Evolutionary conservation across 2,329 filamentous ascomycete genomes (phyloP).

Genomic region (Penicillium sp.): DNA sequence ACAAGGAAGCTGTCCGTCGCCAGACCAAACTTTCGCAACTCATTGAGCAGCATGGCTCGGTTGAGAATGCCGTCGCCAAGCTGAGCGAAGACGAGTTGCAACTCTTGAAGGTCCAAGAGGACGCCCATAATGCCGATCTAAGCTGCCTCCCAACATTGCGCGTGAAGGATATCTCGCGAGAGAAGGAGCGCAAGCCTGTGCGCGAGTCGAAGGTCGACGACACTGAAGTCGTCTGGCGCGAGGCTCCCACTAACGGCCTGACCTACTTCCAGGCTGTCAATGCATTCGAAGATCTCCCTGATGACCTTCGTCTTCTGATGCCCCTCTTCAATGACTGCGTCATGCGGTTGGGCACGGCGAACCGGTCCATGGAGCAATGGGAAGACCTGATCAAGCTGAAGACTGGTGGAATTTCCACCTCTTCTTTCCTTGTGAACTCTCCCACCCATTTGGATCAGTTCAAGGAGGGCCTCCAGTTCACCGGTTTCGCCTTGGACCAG

Average conservation of each 20-base stretch:
- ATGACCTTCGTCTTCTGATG: constrained; percentile 81
- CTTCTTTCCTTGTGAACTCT: constrained; percentile 80
- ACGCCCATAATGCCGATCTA: constrained; percentile 80
- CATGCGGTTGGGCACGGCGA: constrained; percentile 88
- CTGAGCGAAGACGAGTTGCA: constrained; percentile 79
- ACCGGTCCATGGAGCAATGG: constrained; percentile 88
- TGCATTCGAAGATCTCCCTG: constrained; percentile 74
- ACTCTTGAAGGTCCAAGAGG: constrained; percentile 79
- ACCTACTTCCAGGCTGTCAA: constrained; percentile 95
- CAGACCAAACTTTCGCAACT: constrained; percentile 73
- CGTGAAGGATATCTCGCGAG: constrained; percentile 84
- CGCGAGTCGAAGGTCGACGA: constrained; percentile 61
- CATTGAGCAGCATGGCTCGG: constrained; percentile 68
- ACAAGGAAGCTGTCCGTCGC: constrained; percentile 78
- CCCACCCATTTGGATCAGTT: constrained; percentile 72
- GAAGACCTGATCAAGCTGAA: constrained; percentile 96
- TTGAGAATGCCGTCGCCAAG: constrained; percentile 70
- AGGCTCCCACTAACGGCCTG: constrained; percentile 90
- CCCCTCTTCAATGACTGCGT: constrained; percentile 91
- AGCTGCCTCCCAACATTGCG: constrained; percentile 86
- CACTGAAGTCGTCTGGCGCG: constrained; percentile 82
- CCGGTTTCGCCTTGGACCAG: constrained; percentile 84
- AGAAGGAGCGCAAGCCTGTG: constrained; percentile 74
- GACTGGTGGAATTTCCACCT: constrained; percentile 85
- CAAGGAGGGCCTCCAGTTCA: constrained; percentile 81